phyloP scores from a whole-genome alignment of 1,284 basidiomycete species.

The Leccinum pallidistipes region DNA sequence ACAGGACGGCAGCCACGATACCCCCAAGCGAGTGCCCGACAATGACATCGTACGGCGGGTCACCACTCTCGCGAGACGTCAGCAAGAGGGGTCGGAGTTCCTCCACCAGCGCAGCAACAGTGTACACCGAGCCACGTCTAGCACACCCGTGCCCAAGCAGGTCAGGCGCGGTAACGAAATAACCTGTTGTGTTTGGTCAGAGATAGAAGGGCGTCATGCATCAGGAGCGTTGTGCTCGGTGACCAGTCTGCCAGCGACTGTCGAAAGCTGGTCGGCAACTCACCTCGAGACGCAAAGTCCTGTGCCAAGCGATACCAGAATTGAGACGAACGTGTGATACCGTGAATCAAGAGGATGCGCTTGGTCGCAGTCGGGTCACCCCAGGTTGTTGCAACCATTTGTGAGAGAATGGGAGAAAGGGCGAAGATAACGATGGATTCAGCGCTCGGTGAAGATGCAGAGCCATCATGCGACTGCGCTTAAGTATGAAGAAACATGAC shows the following conservation, averaged over 20 bases:
- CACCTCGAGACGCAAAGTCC: conserved; percentile 14
- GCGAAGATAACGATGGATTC: not conserved
- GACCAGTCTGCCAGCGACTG: not conserved
- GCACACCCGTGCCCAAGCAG: conserved; percentile 25
- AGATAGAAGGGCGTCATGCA: not conserved
- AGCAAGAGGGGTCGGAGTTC: conserved; percentile 14
- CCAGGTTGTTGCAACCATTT: conserved; percentile 10
- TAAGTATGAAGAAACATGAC: not conserved
- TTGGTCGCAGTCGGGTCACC: conserved; percentile 17
- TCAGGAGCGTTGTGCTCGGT: not conserved
- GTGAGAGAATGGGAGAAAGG: not conserved
- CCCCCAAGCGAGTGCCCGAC: conserved; percentile 26
- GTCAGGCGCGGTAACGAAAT: conserved; percentile 20
- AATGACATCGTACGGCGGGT: conserved; percentile 8
- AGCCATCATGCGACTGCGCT: not conserved
- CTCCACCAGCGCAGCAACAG: conserved; percentile 14
- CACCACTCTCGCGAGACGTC: not conserved
- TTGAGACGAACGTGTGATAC: conserved; percentile 4
- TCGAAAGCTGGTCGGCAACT: not conserved
- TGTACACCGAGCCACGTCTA: conserved; percentile 11
- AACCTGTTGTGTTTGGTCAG: not conserved
- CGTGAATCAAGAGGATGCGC: conserved; percentile 21
- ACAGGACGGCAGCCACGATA: conserved; percentile 5
- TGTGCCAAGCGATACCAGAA: conserved; percentile 12
- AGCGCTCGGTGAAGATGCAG: not conserved